phyloP scores from a whole-genome alignment of 306 rosid species.

The Bauhinia variegata region DNA sequence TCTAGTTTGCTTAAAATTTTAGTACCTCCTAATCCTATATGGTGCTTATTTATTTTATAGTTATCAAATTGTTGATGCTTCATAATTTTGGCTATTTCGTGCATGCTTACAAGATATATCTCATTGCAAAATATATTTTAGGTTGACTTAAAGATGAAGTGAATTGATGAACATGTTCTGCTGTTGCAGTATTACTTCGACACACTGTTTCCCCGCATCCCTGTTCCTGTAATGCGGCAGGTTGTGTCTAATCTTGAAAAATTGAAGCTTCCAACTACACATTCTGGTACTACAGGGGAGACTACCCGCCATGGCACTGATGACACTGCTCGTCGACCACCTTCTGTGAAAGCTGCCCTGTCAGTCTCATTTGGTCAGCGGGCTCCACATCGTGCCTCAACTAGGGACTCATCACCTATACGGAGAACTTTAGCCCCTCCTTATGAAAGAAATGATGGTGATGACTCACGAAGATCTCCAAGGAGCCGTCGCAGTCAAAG shows the following conservation, averaged over 20 bases:
- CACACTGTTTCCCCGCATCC: constrained; percentile 96
- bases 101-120: too few relatives aligned
- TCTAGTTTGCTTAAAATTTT: too few relatives aligned
- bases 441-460: constrained; percentile 59
- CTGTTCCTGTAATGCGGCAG: constrained; percentile 96
- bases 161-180: constrained; percentile 40
- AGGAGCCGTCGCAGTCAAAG: constrained; percentile 67
- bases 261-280: constrained; percentile 82
- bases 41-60: too few relatives aligned
- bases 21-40: too few relatives aligned
- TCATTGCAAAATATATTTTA: background rate
- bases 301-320: constrained; percentile 87
- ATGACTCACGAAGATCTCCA: constrained; percentile 62
- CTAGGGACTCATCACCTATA: constrained; percentile 95
- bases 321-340: constrained; percentile 98
- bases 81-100: too few relatives aligned
- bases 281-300: constrained; percentile 85
- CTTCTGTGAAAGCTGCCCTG: constrained; percentile 96
- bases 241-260: constrained; percentile 74
- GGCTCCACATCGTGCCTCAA: constrained; percentile 97
- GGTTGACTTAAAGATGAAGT: constrained; percentile 20
- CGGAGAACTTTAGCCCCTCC: constrained; percentile 70
- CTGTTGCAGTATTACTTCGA: constrained; percentile 92
- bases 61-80: too few relatives aligned
- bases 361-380: constrained; percentile 99